Evolutionary conservation across 2,329 filamentous ascomycete genomes (phyloP).

Genomic region (Arthrobotrys musiformis): DNA sequence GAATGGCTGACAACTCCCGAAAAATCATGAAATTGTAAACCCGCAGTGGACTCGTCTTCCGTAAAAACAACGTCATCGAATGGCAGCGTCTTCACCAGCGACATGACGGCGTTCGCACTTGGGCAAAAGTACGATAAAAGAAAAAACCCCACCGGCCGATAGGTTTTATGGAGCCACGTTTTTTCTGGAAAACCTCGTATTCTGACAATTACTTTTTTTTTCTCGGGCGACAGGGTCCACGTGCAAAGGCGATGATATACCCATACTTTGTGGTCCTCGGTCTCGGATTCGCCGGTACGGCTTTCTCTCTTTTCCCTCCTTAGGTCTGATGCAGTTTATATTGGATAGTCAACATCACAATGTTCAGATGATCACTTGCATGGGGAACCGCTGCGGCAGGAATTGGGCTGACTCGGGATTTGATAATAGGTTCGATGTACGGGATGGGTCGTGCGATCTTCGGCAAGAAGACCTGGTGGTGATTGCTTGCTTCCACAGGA

Average conservation of each 20-base stretch:
- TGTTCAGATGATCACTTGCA: constrained; percentile 28
- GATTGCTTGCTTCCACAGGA: constrained; percentile 14
- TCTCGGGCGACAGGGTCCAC: constrained; percentile 54
- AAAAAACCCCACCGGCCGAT: background rate
- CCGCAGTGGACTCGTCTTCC: constrained; percentile 67
- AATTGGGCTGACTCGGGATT: constrained; percentile 5
- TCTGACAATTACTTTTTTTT: constrained; percentile 38
- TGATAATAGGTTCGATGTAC: constrained; percentile 55
- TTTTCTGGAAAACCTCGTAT: constrained; percentile 4
- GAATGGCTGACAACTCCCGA: constrained; percentile 51
- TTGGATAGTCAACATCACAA: background rate
- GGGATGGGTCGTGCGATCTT: constrained; percentile 57
- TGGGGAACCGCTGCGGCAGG: background rate
- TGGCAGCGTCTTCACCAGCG: constrained; percentile 76
- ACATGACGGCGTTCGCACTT: constrained; percentile 74
- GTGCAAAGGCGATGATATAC: constrained; percentile 57
- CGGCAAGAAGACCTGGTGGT: constrained; percentile 54
- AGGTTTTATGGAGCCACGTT: background rate
- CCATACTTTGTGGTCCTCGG: constrained; percentile 58
- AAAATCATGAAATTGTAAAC: no score
- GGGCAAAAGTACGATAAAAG: constrained; percentile 73
- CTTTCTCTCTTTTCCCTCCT: no score
- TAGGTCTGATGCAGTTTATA: background rate
- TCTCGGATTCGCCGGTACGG: constrained; percentile 55
- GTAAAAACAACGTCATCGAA: constrained; percentile 74